Conservation (phyloP, 495 filamentous ascomycete genomes). For the Clohesyomyces aquaticus region DNA sequence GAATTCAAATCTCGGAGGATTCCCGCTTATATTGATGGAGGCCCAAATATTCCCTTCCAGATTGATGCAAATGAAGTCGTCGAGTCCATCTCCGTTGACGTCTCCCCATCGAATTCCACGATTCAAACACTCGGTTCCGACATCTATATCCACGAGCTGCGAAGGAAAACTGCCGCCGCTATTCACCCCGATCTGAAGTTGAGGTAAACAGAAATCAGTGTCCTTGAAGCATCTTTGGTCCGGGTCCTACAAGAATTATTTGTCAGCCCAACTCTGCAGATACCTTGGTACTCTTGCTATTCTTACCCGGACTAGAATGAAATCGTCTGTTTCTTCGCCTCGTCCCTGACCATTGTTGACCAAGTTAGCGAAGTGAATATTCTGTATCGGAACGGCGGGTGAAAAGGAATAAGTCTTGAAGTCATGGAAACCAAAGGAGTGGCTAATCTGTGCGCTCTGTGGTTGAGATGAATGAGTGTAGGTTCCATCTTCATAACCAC, state of each 20-base stretch:
- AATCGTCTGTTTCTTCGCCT: not conserved
- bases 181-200: too few species aligned
- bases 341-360: not conserved
- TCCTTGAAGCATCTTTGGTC: too few species aligned
- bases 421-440: not conserved
- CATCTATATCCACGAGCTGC: too few species aligned
- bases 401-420: not conserved
- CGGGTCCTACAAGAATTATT: too few species aligned
- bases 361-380: not conserved
- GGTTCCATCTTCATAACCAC: not conserved
- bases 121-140: not conserved
- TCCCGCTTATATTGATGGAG: not conserved
- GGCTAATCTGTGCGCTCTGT: too few species aligned
- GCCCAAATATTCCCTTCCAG: not conserved
- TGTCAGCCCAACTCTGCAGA: too few species aligned
- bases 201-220: too few species aligned
- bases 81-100: slow-evolving; percentile 48
- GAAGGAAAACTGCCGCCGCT: too few species aligned
- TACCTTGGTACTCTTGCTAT: too few species aligned
- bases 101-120: slow-evolving; percentile 41
- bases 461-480: not conserved
- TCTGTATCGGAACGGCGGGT: too few species aligned
- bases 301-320: not conserved
- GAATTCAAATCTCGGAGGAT: not conserved
- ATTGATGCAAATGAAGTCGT: slow-evolving; percentile 49